Percentiles rank a stretch among this genome's conserved stretches.
Conservation (phyloP, 2,329 filamentous ascomycete genomes). For the Xylaria polymorpha region DNA sequence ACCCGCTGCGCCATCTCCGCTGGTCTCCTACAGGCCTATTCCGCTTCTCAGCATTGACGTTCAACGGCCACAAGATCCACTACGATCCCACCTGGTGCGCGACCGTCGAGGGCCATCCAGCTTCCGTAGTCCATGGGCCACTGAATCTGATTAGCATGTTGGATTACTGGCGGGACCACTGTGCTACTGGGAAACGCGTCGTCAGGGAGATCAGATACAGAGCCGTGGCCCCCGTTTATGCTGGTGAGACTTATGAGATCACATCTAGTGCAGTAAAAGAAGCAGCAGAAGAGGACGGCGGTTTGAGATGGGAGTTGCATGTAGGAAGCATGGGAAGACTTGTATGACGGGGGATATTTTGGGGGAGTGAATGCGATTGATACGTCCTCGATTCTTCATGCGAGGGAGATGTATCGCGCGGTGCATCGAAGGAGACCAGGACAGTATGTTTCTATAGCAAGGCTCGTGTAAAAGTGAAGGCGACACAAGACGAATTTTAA, state of each 20-base stretch:
- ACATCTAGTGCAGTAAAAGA: constrained; percentile 62
- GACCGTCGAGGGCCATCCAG: constrained; percentile 74
- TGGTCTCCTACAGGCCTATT: constrained; percentile 71
- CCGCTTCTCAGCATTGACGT: constrained; percentile 84
- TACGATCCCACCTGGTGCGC: constrained; percentile 76
- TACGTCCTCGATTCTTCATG: too few species aligned
- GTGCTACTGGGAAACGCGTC: constrained; percentile 47
- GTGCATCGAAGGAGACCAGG: background rate
- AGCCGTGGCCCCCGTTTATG: constrained; percentile 77
- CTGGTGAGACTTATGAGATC: constrained; percentile 71
- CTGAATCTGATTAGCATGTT: constrained; percentile 79
- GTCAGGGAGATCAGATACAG: constrained; percentile 67
- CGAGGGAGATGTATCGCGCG: background rate
- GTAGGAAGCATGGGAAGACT: constrained; percentile 56
- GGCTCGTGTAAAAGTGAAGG: background rate
- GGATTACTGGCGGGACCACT: constrained; percentile 71
- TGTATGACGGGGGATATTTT: constrained; percentile 55
- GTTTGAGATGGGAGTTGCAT: constrained; percentile 56
- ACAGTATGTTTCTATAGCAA: too few species aligned
- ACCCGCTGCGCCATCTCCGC: constrained; percentile 49
- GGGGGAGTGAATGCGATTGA: background rate
- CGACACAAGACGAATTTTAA: background rate
- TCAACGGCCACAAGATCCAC: constrained; percentile 89
- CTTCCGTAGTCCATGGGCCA: constrained; percentile 82
- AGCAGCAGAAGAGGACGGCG: constrained; percentile 45